Evolutionary conservation across 768 basidiomycete species (phyloP).

Genomic region (Leccinum boreale): DNA sequence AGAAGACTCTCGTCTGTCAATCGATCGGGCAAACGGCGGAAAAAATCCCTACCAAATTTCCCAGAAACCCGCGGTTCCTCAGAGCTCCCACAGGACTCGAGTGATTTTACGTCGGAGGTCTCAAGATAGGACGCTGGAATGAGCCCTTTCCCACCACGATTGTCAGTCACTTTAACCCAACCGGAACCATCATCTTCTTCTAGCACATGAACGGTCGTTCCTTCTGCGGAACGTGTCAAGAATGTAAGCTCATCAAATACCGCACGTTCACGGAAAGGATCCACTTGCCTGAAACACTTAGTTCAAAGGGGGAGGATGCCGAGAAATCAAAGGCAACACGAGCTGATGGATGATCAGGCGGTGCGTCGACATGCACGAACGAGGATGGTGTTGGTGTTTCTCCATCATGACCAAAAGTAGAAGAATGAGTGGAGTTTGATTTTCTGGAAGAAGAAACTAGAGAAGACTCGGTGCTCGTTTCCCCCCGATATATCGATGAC

Average conservation of each 20-base stretch:
- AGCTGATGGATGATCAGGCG: constrained; percentile 44
- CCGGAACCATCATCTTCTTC: constrained; percentile 86
- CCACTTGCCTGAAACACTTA: constrained; percentile 57
- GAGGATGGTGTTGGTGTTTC: constrained; percentile 52
- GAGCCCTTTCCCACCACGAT: constrained; percentile 60
- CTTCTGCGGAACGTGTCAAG: constrained; percentile 45
- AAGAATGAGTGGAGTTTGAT: constrained; percentile 5
- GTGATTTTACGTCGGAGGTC: constrained; percentile 29
- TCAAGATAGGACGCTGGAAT: constrained; percentile 84
- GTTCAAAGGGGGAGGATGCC: constrained; percentile 74
- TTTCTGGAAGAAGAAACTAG: constrained; percentile 4
- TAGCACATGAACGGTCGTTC: constrained; percentile 56
- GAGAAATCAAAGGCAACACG: constrained; percentile 73
- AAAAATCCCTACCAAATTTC: constrained; percentile 46
- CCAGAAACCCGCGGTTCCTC: constrained; percentile 35
- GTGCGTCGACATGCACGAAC: constrained; percentile 44
- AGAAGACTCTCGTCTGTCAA: constrained; percentile 5
- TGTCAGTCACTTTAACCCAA: constrained; percentile 74
- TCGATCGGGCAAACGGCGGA: not conserved
- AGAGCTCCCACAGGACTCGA: constrained; percentile 9
- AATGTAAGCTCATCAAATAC: constrained; percentile 3
- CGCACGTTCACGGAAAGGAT: constrained; percentile 8
- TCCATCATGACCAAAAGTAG: constrained; percentile 4
- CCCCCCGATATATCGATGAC: constrained; percentile 33
- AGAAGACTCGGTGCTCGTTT: constrained; percentile 21